Evolutionary conservation across 2,329 filamentous ascomycete species (phyloP).

Genomic region (Colletotrichum camelliae): DNA sequence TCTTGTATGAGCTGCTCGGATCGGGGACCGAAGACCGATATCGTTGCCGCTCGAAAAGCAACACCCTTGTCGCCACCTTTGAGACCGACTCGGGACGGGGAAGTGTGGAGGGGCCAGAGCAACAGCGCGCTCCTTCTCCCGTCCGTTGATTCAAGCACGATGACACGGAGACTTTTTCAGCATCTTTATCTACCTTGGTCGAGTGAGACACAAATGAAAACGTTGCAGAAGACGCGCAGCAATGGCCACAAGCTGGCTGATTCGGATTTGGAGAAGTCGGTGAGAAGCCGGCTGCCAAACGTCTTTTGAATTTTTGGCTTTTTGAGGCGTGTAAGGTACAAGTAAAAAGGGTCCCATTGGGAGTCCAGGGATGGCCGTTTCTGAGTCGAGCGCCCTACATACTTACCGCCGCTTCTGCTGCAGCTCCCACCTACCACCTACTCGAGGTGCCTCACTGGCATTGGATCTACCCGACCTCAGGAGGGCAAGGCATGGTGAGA

Average conservation of each 20-base stretch:
- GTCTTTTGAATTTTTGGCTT: not conserved
- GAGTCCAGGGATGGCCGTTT: not conserved
- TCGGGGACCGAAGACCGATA: slow-evolving; percentile 16
- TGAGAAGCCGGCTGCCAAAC: not conserved
- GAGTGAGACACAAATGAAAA: not conserved
- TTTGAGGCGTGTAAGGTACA: not conserved
- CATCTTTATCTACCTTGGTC: not conserved
- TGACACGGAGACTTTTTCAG: not conserved
- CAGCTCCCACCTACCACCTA: not conserved
- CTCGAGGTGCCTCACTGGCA: not conserved
- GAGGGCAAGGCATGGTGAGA: not conserved
- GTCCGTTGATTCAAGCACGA: not conserved
- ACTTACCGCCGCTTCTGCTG: not conserved
- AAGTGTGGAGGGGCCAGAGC: not conserved
- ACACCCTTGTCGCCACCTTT: slow-evolving; percentile 20
- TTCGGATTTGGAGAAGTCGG: not conserved
- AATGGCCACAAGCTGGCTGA: not conserved
- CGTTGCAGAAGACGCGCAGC: not conserved
- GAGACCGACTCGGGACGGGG: not conserved
- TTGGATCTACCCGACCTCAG: not conserved
- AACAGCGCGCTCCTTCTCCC: not conserved
- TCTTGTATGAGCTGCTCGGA: slow-evolving; percentile 12
- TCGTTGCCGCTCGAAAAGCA: slow-evolving; percentile 7
- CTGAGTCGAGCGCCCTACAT: not conserved
- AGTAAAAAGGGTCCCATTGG: not conserved